Conservation (phyloP, 345 rosid species). For the Salix suchowensis region DNA sequence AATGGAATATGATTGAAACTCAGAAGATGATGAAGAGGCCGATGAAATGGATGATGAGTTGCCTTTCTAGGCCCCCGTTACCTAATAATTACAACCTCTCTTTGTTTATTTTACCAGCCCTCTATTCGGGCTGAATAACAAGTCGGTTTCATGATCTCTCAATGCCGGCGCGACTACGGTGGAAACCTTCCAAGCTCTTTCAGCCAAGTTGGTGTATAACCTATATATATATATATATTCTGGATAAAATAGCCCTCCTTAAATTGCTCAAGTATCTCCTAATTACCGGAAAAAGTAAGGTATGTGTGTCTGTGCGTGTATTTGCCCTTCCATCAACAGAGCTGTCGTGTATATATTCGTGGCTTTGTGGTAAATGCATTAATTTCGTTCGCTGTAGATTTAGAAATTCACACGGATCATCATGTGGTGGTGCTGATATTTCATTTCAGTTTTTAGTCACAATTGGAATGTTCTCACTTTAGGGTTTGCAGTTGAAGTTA, state of each 20-base stretch:
- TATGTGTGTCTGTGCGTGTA: not conserved
- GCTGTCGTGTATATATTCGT: not conserved
- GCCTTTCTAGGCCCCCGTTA: not conserved
- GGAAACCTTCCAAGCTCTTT: not conserved
- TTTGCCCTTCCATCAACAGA: not conserved
- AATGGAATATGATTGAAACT: slow-evolving; percentile 38
- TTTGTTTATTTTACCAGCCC: not conserved
- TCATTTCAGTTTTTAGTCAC: not conserved
- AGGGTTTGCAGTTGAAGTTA: not conserved
- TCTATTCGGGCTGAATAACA: not conserved
- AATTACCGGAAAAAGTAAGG: not conserved
- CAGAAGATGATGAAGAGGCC: slow-evolving; percentile 39
- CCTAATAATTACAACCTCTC: not conserved
- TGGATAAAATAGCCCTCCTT: not conserved
- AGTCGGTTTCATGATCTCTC: not conserved
- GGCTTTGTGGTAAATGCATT: too few relatives aligned
- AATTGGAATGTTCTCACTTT: not conserved
- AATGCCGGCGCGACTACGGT: not conserved
- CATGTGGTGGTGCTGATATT: not conserved
- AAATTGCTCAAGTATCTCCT: not conserved
- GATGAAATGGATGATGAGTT: slow-evolving; percentile 44
- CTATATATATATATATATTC: not conserved
- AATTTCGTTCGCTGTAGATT: not conserved
- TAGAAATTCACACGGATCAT: not conserved
- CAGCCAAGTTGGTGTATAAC: not conserved